A percentile compares a stretch with the other conserved stretches of the same genome.
Conservation (phyloP, 2,329 filamentous ascomycete genomes). For the Exophiala oligosperma region DNA sequence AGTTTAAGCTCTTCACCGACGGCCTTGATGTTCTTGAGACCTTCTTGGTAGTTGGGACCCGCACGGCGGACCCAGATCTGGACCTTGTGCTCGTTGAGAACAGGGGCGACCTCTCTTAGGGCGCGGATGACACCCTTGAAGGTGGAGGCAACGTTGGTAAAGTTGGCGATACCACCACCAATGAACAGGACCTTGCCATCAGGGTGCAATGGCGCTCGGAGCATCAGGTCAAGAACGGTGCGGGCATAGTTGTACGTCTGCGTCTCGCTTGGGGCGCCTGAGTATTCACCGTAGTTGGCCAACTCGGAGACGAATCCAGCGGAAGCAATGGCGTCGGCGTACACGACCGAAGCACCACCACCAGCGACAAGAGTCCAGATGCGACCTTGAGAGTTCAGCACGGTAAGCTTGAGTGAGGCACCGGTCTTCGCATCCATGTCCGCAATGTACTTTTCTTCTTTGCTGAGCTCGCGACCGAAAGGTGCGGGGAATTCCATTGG, state of each 20-base stretch:
- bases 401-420: slow-evolving; percentile 96
- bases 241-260: slow-evolving; percentile 99
- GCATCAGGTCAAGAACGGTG: slow-evolving; percentile 95
- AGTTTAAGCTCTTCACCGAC: slow-evolving; percentile 92
- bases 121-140: slow-evolving; percentile 99
- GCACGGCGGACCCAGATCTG: slow-evolving; percentile 93
- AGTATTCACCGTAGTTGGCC: slow-evolving; percentile 99
- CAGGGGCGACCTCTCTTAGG: slow-evolving; percentile 81
- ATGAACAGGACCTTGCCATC: slow-evolving; percentile 99
- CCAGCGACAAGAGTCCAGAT: slow-evolving; percentile 98
- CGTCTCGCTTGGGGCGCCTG: slow-evolving; percentile 95
- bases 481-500: slow-evolving; percentile 99
- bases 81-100: slow-evolving; percentile 92
- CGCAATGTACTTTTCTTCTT: slow-evolving; percentile 98
- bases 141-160: slow-evolving; percentile 98
- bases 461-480: slow-evolving; percentile 96
- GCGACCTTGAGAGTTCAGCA: slow-evolving; percentile 86
- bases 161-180: slow-evolving; percentile 99
- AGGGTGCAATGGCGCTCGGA: slow-evolving; percentile 78
- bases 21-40: slow-evolving; percentile 99
- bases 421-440: slow-evolving; percentile 99
- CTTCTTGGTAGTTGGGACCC: slow-evolving; percentile 99
- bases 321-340: slow-evolving; percentile 97
- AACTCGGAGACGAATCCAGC: slow-evolving; percentile 93
- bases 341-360: slow-evolving; percentile 99